Percentiles rank a stretch among this genome's conserved stretches.
Conservation (phyloP, 306 rosid species). For the Lathyrus aphaca region DNA sequence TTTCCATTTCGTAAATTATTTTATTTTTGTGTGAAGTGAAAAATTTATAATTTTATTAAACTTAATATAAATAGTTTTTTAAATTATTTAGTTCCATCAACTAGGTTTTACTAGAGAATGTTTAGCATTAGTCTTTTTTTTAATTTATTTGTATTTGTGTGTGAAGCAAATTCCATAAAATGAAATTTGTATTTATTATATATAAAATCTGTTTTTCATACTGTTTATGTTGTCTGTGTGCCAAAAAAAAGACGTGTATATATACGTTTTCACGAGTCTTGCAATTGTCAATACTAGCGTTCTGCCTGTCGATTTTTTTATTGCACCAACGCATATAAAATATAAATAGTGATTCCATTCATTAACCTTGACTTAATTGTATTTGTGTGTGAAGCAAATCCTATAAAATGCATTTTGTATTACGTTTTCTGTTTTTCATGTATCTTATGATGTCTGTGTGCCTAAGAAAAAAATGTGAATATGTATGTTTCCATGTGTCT, state of each 20-base stretch:
- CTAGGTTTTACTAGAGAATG: neutral
- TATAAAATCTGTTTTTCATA: neutral
- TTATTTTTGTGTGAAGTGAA: neutral
- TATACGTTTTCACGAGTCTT: neutral
- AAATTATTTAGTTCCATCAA: neutral
- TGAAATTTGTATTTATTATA: neutral
- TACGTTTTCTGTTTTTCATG: neutral
- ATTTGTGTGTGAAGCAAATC: neutral
- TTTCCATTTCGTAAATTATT: neutral
- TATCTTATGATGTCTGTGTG: no score
- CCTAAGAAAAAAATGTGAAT: no score
- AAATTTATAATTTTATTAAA: no score
- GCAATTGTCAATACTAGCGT: neutral
- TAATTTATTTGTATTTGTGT: neutral
- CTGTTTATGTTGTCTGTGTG: neutral
- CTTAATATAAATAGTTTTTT: neutral
- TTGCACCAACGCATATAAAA: no score
- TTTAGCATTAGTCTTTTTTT: neutral
- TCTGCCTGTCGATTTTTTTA: no score
- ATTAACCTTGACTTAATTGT: neutral
- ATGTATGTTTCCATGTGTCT: no score
- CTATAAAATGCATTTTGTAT: neutral
- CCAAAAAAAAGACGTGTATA: neutral
- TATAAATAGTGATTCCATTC: no score
- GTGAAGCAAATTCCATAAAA: neutral